Conservation (phyloP, 2,329 filamentous ascomycete species). For the Calonectria multiphialidica region DNA sequence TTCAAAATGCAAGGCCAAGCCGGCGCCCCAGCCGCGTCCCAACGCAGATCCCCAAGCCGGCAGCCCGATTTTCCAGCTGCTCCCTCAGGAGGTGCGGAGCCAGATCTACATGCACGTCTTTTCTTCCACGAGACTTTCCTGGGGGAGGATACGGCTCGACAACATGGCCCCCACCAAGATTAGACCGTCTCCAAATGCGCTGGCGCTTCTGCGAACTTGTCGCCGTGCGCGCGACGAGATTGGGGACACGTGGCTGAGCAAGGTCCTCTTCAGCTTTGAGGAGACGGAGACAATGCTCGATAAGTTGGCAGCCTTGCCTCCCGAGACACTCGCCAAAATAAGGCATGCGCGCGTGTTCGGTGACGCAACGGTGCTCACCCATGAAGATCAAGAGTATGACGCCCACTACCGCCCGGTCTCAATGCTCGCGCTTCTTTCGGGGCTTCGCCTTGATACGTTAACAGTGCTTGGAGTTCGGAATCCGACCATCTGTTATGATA, state of each 20-base stretch:
- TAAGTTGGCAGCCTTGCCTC: conserved; percentile 7
- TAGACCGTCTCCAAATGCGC: not conserved
- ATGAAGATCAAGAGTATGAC: not conserved
- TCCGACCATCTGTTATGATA: not conserved
- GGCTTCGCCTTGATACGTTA: conserved; percentile 23
- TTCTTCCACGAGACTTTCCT: not conserved
- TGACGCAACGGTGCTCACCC: not conserved
- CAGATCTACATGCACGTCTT: not conserved
- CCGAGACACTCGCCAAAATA: conserved; percentile 10
- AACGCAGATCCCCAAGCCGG: not conserved
- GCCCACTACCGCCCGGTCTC: conserved; percentile 3
- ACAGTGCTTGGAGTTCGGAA: not conserved
- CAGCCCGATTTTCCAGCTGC: not conserved
- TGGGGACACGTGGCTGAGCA: conserved; percentile 21
- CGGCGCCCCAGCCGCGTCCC: too few relatives aligned
- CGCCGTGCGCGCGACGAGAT: conserved; percentile 19
- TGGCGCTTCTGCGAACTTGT: conserved; percentile 26
- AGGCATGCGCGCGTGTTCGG: conserved; percentile 9
- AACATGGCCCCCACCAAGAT: not conserved
- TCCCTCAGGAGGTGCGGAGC: not conserved
- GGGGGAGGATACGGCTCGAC: not conserved
- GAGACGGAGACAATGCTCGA: conserved; percentile 16
- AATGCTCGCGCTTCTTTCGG: conserved; percentile 14
- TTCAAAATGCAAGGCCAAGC: too few relatives aligned
- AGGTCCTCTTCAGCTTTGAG: conserved; percentile 25